Conservation (phyloP, 495 filamentous ascomycete genomes). For the Annulohypoxylon moriforme region DNA sequence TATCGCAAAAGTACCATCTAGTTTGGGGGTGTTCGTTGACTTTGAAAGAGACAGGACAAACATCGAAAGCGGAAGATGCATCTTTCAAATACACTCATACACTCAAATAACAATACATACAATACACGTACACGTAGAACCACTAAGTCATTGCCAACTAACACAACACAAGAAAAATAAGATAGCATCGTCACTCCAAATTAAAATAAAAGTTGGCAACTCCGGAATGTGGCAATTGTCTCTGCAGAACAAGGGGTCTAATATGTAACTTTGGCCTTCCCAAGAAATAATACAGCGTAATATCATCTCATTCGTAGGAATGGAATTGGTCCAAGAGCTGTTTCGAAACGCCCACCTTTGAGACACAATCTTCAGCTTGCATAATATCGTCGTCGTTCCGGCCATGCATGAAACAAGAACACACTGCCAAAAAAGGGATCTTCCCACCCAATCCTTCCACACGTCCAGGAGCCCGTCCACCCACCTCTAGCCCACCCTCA, state of each 20-base stretch:
- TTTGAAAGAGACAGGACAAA: neutral
- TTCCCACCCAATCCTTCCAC: conserved; percentile 31
- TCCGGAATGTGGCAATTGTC: conserved; percentile 42
- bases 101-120: conserved; percentile 13
- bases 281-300: conserved; percentile 7
- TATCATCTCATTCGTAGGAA: conserved; percentile 18
- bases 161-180: conserved; percentile 8
- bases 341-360: conserved; percentile 39
- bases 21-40: neutral
- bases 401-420: conserved; percentile 39
- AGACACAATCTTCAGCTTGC: conserved; percentile 42
- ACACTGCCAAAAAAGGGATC: conserved; percentile 24
- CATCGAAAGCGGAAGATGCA: conserved; percentile 7
- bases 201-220: conserved; percentile 34
- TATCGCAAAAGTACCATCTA: neutral
- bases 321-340: conserved; percentile 38
- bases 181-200: conserved; percentile 34
- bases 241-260: conserved; percentile 23
- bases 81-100: conserved; percentile 6
- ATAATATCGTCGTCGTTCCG: conserved; percentile 23
- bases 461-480: no score
- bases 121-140: conserved; percentile 21
- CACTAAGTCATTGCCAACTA: conserved; percentile 24
- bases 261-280: conserved; percentile 13
- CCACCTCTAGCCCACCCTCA: no score